Evolutionary conservation across 768 basidiomycete genomes (phyloP).

Genomic region (Clitopilus passeckerianus): DNA sequence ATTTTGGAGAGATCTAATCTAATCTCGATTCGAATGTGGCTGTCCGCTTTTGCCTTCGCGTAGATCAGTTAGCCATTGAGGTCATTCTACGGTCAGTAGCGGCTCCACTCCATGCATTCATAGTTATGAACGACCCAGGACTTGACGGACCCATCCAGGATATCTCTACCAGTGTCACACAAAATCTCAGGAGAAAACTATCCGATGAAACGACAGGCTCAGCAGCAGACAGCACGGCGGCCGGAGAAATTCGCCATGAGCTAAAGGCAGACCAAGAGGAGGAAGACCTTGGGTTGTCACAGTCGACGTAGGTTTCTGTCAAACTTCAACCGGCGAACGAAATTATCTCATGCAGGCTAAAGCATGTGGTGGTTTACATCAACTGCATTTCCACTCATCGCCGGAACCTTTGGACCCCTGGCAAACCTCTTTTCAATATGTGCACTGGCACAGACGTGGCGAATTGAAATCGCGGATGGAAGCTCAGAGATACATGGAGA

Average conservation of each 20-base stretch:
- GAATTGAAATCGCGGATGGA: constrained; percentile 11
- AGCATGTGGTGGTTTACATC: constrained; percentile 38
- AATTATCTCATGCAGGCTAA: too few relatives aligned
- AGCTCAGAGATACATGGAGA: constrained; percentile 7
- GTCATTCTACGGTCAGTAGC: not conserved
- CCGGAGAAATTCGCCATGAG: constrained; percentile 10
- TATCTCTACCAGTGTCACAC: constrained; percentile 6
- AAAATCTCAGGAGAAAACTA: constrained; percentile 2
- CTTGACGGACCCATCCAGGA: constrained; percentile 17
- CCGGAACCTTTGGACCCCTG: constrained; percentile 35
- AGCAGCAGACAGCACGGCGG: not conserved
- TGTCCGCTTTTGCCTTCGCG: too few relatives aligned
- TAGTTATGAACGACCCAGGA: constrained; percentile 20
- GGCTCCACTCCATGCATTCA: not conserved
- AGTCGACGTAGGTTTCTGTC: constrained; percentile 13
- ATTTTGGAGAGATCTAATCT: too few relatives aligned
- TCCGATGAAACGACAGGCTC: constrained; percentile 1
- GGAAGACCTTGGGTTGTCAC: constrained; percentile 18
- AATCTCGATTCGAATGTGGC: too few relatives aligned
- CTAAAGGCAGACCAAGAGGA: constrained; percentile 31
- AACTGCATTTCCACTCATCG: constrained; percentile 33
- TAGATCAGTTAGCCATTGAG: not conserved
- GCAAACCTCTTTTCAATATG: constrained; percentile 35
- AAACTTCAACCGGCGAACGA: not conserved
- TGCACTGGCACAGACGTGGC: constrained; percentile 30